Evolutionary conservation across 768 basidiomycete genomes (phyloP), one percentile per base, ranked within the genome.

Genomic region (Porpolomopsis calyptriformis): DNA sequence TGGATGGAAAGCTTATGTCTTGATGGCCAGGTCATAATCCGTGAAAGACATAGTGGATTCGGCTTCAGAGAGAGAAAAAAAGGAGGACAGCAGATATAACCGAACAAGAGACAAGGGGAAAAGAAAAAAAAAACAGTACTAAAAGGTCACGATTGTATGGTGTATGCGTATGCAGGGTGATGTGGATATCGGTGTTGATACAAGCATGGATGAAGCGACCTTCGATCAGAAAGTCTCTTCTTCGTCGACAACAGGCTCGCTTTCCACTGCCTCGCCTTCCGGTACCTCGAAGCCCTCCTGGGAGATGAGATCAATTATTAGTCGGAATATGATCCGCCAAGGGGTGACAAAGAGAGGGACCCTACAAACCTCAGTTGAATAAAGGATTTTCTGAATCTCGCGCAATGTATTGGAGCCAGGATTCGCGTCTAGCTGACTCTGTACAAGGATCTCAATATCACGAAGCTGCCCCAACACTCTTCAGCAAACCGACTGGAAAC

Each of bases 201-300:
- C 29, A 31, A 31, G 29, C 29, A 31, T 7, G 29, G 14, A 7
- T 7, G 29, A 31, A 14, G 29, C 7, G 29, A 7, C 29, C 29
- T 31, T 14, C 26, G 18, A 23, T 16, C 58, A 83, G 61, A 82
- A 83, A 35, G 85, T 87, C 67, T 89, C 85, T 64, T 90, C 87
- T 62, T 91, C 87, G 44, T 87, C 86, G 19, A 71, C 72, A 0
- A 64, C 53, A 25, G n/a, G n/a, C n/a, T n/a, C n/a, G n/a, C n/a
- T n/a, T n/a, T n/a, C n/a, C n/a, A 57, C 70, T 25, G 55, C 63
- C 37, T 50, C 71, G 6, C 29, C 29, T 31, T 89, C 87, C 2
- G 91, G 90, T 10, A 92, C 88, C 58, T 93, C 92, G 55, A 93
- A 93, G 44, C 91, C 92, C 10, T 93, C 91, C 91, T 94, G 64